Evolutionary conservation across 2,329 filamentous ascomycete genomes (phyloP), one percentile per base, ranked within the genome.

Genomic region (Ilyonectria robusta): DNA sequence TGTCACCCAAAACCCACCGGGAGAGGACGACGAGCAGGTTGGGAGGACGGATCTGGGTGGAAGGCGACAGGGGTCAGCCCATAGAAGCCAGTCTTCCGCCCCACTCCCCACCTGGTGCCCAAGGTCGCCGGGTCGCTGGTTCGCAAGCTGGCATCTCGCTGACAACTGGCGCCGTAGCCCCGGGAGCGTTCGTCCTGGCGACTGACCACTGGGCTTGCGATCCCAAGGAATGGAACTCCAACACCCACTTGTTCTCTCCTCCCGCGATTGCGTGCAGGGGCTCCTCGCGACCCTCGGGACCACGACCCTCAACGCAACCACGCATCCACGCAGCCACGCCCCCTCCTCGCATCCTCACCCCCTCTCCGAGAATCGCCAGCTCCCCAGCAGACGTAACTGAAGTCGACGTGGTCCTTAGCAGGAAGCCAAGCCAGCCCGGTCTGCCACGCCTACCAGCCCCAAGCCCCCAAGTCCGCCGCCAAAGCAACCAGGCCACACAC

Each of bases 131-230:
- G 50, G 59, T 50, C 48, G 50, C 53, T 53, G 51, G 60, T 50
- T 61, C 56, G 23, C 62, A 51, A 13, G 29, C 44, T 40, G 47
- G 50, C 58, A 40, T 47, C 46, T 46, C 29, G 47, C 47, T 48
- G 37, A 40, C 31, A 46, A 48, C 59, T 66, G 59, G 64, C 64
- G 54, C 64, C 64, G 48, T 58, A 40, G 59, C 61, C 56, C 59
- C 61, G 65, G 65, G 65, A 65, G 62, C 65, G 65, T 67, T 67
- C 65, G 65, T 61, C 33, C 19, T 37, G 40, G 19, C 50, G 29
- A 42, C 62, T 50, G 46, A 50, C 21, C 51, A 37, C 23, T 59
- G 51, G 62, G 31, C 42, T 65, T 54, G 23, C 29, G 61, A 64
- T 59, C 47, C 26, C 44, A 40, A 35, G 37, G 53, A 59, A 64